Percentiles rank a stretch among this genome's conserved stretches.
phyloP scores from a whole-genome alignment of 345 rosid species.

The Linum tenue region DNA sequence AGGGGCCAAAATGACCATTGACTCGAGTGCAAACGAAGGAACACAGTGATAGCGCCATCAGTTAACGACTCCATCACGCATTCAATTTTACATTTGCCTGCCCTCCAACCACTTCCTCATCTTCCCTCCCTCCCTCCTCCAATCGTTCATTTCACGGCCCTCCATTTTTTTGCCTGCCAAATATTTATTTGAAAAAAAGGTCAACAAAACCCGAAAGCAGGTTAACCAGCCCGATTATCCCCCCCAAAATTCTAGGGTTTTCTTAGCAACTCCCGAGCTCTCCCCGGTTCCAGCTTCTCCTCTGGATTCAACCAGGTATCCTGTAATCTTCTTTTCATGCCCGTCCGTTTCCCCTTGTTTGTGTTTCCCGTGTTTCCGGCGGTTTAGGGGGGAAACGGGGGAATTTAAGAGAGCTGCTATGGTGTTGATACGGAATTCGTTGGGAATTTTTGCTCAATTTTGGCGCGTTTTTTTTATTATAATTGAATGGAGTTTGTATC shows the following conservation, averaged over 20 bases:
- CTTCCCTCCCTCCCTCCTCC: too few relatives aligned
- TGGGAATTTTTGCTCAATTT: neutral
- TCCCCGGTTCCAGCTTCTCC: conserved; percentile 2
- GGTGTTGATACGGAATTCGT: neutral
- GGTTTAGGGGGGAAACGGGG: conserved; percentile 8
- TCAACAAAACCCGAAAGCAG: neutral
- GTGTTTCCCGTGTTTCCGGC: conserved; percentile 9
- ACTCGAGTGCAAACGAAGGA: too few relatives aligned
- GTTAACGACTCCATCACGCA: conserved; percentile 26
- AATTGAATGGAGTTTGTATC: conserved; percentile 2
- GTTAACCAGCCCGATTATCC: neutral
- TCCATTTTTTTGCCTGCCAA: neutral
- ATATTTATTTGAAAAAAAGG: neutral
- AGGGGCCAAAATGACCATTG: too few relatives aligned
- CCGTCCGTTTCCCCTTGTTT: neutral
- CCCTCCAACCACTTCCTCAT: conserved; percentile 5
- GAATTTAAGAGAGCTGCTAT: neutral
- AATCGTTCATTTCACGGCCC: neutral
- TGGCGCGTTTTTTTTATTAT: neutral
- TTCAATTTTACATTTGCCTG: neutral
- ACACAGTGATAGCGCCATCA: neutral
- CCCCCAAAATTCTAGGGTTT: conserved; percentile 19
- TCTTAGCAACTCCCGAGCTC: neutral
- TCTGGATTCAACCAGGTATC: conserved; percentile 15
- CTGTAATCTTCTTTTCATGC: conserved; percentile 1